phyloP scores from a whole-genome alignment of 345 rosid genomes.

The Bruguiera sexangula region DNA sequence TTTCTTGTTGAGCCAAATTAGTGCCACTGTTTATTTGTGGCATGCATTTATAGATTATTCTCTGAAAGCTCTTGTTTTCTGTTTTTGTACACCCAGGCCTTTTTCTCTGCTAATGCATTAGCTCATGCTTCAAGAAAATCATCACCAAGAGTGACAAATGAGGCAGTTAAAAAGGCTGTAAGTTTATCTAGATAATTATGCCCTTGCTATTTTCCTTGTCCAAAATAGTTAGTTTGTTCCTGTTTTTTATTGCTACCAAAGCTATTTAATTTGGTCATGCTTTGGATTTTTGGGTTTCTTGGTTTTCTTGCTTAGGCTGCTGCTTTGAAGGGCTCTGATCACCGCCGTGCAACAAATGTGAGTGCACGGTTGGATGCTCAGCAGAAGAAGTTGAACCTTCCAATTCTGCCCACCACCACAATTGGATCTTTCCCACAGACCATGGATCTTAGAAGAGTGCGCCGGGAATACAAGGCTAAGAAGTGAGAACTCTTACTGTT shows the following conservation, averaged over 20 bases:
- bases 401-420: conserved; percentile 93
- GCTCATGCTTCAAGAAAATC: conserved; percentile 88
- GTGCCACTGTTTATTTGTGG: no score
- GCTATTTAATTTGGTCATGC: background rate
- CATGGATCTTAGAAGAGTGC: conserved; percentile 85
- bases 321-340: conserved; percentile 88
- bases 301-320: conserved; percentile 58
- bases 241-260: background rate
- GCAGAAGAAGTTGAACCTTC: conserved; percentile 93
- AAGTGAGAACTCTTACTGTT: conserved; percentile 44
- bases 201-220: background rate
- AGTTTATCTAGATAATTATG: conserved; percentile 26
- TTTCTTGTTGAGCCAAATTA: no score
- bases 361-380: conserved; percentile 85
- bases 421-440: conserved; percentile 98
- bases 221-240: background rate
- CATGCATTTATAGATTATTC: no score
- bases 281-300: conserved; percentile 3
- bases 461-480: conserved; percentile 98
- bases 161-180: conserved; percentile 92
- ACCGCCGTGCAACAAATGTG: conserved; percentile 80
- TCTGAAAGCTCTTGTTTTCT: background rate
- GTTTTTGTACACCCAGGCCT: conserved; percentile 37
- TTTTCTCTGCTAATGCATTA: conserved; percentile 67
- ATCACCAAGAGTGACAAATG: conserved; percentile 88